Conservation (phyloP, 257 asterid genomes). For the Plantago major region DNA sequence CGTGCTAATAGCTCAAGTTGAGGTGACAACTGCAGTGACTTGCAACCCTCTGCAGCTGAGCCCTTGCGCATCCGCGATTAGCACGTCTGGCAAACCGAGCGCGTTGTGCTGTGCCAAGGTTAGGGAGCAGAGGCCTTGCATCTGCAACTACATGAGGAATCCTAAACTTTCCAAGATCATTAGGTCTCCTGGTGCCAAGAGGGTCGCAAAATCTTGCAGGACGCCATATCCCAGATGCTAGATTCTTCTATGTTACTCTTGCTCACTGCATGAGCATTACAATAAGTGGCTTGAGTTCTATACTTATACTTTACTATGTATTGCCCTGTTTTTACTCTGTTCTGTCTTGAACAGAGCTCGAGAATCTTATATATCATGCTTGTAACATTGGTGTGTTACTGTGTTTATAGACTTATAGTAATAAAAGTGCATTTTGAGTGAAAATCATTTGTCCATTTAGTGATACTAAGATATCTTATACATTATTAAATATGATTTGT, state of each 20-base stretch:
- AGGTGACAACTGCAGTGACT: constrained; percentile 43
- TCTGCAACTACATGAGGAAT: constrained; percentile 73
- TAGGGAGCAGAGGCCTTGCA: constrained; percentile 76
- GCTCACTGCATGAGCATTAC: neutral
- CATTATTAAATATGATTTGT: neutral
- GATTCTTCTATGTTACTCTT: neutral
- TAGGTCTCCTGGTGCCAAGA: constrained; percentile 73
- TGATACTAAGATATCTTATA: neutral
- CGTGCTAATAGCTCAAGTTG: constrained; percentile 27
- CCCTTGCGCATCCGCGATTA: constrained; percentile 75
- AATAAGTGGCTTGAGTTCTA: constrained; percentile 1
- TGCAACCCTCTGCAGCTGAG: constrained; percentile 81
- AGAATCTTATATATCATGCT: constrained; percentile 19
- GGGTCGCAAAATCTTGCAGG: constrained; percentile 69
- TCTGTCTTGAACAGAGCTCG: constrained; percentile 3
- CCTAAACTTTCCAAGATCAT: constrained; percentile 69
- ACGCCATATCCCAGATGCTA: constrained; percentile 75
- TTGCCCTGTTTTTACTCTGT: constrained; percentile 7
- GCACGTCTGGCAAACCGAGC: constrained; percentile 47
- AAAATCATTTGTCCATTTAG: neutral
- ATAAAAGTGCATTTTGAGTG: constrained; percentile 18
- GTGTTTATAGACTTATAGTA: constrained; percentile 24
- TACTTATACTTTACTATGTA: neutral
- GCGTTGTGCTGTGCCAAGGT: constrained; percentile 52
- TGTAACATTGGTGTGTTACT: constrained; percentile 21